Conservation (phyloP, 148 eudicot genomes). For the Camellia lanceoleosa region DNA sequence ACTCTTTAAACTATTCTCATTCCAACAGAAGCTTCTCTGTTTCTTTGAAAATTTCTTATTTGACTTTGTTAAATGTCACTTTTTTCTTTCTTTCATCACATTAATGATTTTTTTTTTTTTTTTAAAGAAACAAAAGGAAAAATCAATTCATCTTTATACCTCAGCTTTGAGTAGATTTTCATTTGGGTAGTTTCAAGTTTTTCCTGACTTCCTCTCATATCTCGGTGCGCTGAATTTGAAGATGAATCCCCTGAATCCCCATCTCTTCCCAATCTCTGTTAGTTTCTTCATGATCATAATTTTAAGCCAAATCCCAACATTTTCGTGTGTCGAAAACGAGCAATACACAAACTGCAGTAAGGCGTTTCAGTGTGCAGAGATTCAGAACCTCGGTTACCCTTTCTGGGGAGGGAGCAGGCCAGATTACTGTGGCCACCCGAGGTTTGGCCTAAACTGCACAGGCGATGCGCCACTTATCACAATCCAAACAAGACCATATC, state of each 20-base stretch:
- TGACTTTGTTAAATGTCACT: neutral
- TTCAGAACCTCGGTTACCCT: slow-evolving; percentile 39
- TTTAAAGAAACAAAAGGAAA: no score
- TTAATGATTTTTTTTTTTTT: no score
- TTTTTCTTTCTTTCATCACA: neutral
- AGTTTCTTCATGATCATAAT: slow-evolving; percentile 5
- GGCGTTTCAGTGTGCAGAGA: slow-evolving; percentile 30
- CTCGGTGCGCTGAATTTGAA: neutral
- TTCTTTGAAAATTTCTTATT: neutral
- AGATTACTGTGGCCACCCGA: slow-evolving; percentile 44
- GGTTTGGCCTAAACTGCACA: slow-evolving; percentile 41
- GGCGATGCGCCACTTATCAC: slow-evolving; percentile 16
- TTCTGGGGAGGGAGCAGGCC: slow-evolving; percentile 41
- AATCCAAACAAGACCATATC: slow-evolving; percentile 19
- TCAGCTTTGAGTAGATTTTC: neutral
- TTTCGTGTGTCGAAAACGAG: slow-evolving; percentile 18
- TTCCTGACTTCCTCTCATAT: neutral
- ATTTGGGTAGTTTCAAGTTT: neutral
- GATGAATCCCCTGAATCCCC: neutral
- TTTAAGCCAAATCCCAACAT: slow-evolving; percentile 1
- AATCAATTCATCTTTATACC: neutral
- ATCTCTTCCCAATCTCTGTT: neutral
- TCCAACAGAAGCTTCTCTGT: slow-evolving; percentile 16
- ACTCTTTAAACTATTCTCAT: neutral
- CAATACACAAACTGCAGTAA: slow-evolving; percentile 29